A percentile compares a stretch with the other conserved stretches of the same genome.
Evolutionary conservation across 83 land plant species (phyloP).

Genomic region (Diphasiastrum complanatum): DNA sequence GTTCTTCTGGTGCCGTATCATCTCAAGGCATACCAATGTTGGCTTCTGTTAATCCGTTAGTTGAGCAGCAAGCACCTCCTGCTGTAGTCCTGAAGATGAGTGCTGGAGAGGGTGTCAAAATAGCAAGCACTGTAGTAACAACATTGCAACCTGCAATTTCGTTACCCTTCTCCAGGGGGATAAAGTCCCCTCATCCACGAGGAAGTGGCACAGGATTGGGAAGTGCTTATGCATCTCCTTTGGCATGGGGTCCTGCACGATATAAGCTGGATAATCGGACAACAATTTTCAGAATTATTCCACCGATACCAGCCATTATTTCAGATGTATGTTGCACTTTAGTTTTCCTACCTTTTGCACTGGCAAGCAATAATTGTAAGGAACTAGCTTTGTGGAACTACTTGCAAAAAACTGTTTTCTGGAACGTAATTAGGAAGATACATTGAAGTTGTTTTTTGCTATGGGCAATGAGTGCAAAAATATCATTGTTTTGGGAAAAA

Average conservation of each 20-base stretch:
- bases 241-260: conserved; percentile 29
- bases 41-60: too few relatives aligned
- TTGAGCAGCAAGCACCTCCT: too few relatives aligned
- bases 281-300: conserved; percentile 47
- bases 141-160: conserved; percentile 7
- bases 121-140: conserved; percentile 8
- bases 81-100: too few relatives aligned
- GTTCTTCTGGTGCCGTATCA: too few relatives aligned
- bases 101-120: conserved; percentile 15
- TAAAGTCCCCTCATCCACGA: conserved; percentile 24
- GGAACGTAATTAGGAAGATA: too few relatives aligned
- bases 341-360: too few relatives aligned
- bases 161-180: conserved; percentile 25
- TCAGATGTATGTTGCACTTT: conserved; percentile 40
- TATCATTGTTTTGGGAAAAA: too few relatives aligned
- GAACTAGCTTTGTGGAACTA: too few relatives aligned
- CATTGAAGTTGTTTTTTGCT: too few relatives aligned
- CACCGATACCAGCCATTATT: conserved; percentile 50
- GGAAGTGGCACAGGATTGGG: conserved; percentile 5
- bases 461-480: too few relatives aligned
- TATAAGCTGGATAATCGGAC: conserved; percentile 66
- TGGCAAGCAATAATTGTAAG: not conserved
- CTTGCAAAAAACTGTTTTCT: too few relatives aligned
- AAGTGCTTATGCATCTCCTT: conserved; percentile 14
- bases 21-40: too few relatives aligned